Base-by-base conservation (phyloP, 805 yeast genomes). In the Wickerhamomyces mucosus region DNA sequence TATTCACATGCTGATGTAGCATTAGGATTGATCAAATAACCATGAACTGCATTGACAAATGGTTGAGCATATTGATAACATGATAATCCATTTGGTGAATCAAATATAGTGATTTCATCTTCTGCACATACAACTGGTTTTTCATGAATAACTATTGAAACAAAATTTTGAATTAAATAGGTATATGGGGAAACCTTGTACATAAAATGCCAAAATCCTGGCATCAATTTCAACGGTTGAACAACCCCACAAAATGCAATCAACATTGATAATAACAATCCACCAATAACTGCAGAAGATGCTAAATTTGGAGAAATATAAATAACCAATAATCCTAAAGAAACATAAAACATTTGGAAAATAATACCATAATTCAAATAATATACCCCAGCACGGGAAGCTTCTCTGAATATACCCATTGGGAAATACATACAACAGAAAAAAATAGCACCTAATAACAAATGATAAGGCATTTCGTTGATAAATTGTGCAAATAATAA, bases 191-290 rank as follows among this genome's bases (percentile, higher is more conserved):
- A 70, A 14, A 61, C 65, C 48, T 81, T 61, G 60, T 75, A 78
- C 80, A 78, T 72, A 56, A 75, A 78, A 18, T 63, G 59, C 82
- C 83, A 82, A 61, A 83, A 83, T 2, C 80, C 72, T 11, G 89
- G 88, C 73, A 73, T 55, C 46, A 62, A 32, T 44, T 46, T 14
- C 53, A 59, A 47, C 46, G 60, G 41, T 40, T 46, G 50, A 50
- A 52, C 50, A 27, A 58, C 58, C 52, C 62, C 62, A 53, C 61
- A 54, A 45, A 56, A 56, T 7, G 56, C 44, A 31, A 57, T 51
- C 34, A 55, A 43, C 26, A 56, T 48, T 31, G 59, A 46, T 31
- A 53, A 48, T 18, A 55, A 41, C 29, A 55, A 58, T 21, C 80
- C 69, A 18, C 69, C 61, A 19, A 78, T 58, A 29, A 77, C 78